Conservation (phyloP, 805 yeast genomes). For the Ogataea philodendri region DNA sequence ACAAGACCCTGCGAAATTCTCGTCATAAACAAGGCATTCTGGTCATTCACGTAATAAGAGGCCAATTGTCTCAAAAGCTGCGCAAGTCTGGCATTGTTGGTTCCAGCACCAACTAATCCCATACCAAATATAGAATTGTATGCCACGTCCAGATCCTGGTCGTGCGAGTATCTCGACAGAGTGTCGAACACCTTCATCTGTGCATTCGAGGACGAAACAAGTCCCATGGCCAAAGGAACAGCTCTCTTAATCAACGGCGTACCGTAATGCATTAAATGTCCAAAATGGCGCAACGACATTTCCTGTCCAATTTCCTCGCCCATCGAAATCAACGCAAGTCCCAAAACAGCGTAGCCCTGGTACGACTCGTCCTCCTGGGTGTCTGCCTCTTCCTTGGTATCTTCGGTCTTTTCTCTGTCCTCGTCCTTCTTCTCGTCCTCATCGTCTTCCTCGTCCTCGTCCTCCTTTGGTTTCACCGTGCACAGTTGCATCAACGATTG, state of each 20-base stretch:
- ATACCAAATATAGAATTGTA: conserved; percentile 91
- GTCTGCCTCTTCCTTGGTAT: conserved; percentile 28
- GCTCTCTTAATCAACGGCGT: conserved; percentile 86
- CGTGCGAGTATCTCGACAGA: conserved; percentile 93
- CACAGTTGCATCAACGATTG: conserved; percentile 88
- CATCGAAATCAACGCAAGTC: conserved; percentile 91
- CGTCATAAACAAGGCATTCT: conserved; percentile 87
- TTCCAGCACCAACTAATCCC: conserved; percentile 99
- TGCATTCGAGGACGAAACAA: conserved; percentile 89
- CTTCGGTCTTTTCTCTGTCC: conserved; percentile 25
- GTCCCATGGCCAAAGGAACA: conserved; percentile 97
- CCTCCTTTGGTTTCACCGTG: conserved; percentile 64
- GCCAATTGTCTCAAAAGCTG: conserved; percentile 94
- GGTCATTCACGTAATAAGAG: conserved; percentile 84
- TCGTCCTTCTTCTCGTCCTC: conserved; percentile 37
- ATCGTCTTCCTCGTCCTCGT: conserved; percentile 57
- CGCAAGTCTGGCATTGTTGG: conserved; percentile 96
- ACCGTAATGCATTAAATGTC: conserved; percentile 97
- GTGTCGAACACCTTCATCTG: conserved; percentile 97
- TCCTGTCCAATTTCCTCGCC: conserved; percentile 98
- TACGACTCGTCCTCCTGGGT: conserved; percentile 52
- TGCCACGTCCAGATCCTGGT: conserved; percentile 90
- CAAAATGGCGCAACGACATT: conserved; percentile 95
- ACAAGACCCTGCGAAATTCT: conserved; percentile 93
- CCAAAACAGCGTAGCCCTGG: conserved; percentile 90